phyloP scores from a whole-genome alignment of 768 basidiomycete species.

The Pisolithus marmoratus region DNA sequence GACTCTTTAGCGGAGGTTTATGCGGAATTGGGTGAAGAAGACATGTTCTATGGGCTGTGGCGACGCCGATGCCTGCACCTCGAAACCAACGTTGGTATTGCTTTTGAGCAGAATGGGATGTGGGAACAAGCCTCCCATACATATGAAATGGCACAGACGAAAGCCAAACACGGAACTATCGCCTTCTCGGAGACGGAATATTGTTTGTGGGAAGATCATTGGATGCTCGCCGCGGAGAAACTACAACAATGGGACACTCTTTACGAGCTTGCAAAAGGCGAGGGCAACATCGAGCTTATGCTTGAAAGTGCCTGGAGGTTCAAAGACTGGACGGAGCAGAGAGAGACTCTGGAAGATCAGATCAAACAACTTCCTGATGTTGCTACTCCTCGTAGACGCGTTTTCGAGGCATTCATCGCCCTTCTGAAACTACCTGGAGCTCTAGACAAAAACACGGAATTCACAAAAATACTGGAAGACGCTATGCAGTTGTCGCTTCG shows the following conservation, averaged over 20 bases:
- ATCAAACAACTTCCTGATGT: constrained; percentile 78
- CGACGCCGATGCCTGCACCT: constrained; percentile 80
- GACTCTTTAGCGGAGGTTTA: constrained; percentile 94
- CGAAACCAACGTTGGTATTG: constrained; percentile 84
- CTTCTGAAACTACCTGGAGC: constrained; percentile 80
- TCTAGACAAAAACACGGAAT: constrained; percentile 81
- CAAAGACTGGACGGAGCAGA: constrained; percentile 85
- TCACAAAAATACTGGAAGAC: constrained; percentile 85
- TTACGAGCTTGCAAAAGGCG: constrained; percentile 81
- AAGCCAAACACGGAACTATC: constrained; percentile 72
- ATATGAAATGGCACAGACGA: constrained; percentile 88
- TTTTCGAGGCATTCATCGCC: constrained; percentile 94
- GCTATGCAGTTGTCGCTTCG: constrained; percentile 94
- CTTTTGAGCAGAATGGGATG: constrained; percentile 95
- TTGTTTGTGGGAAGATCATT: constrained; percentile 99
- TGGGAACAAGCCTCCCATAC: constrained; percentile 88
- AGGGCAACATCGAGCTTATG: constrained; percentile 86
- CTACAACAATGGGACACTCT: constrained; percentile 97
- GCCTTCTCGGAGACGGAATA: constrained; percentile 95
- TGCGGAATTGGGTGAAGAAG: constrained; percentile 93
- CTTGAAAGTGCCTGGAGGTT: constrained; percentile 95
- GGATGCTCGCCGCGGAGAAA: constrained; percentile 94
- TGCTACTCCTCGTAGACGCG: constrained; percentile 89
- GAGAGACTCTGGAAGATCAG: constrained; percentile 73
- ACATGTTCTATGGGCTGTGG: constrained; percentile 96